Base-by-base conservation (phyloP, 2,329 filamentous ascomycete genomes). In the Daldinia sp. region DNA sequence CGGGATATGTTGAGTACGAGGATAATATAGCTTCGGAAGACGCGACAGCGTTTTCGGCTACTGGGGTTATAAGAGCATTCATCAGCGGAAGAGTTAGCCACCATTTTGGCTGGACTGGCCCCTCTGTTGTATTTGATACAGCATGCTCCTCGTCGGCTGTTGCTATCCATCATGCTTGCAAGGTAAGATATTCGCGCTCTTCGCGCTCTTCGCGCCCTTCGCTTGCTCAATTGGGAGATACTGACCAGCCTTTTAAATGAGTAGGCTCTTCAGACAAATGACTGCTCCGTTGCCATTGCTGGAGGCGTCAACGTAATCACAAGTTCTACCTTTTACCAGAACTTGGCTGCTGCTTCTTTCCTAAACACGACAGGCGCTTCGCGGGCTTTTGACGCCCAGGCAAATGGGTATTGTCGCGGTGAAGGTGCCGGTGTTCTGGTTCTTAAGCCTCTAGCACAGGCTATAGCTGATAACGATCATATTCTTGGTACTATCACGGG, bases 401-500 rank as follows among this genome's bases (percentile, higher is more conserved):
- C 83, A 0, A 81, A 85, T 70, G 84, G 84, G 4, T 87, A 86
- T 63, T 85, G 82, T 61, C 79, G 84, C 11, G 82, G 75, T 2
- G 84, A 87, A 52, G 83, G 77, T 7, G 76, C 80, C 27, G 83
- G 77, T 0, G 74, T 79, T 6, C 74, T 87, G 3, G 75, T 86
- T 3, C 63, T 87, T 23, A 87, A 86, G 71, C 72, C 77, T 6
- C 70, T 86, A 1, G 75, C 79, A 11, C 78, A 82, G 68, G 85
- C 85, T 3, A 54, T 80, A 15, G 77, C 77, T 1, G 84, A 87
- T 48, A 81, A 81, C 1, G 82, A 87, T 64, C 74, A 74, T 2
- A 79, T 87, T 27, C 60, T 80, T 0, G 83, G 76, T 6, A 76
- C 82, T 0, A 80, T 85, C 30, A 48, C 58, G 1, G 68, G 60